A percentile compares a stretch with the other conserved stretches of the same genome.
Evolutionary conservation across 352 stramenopile species (phyloP).

Genomic region (Pythium aristosporum): DNA sequence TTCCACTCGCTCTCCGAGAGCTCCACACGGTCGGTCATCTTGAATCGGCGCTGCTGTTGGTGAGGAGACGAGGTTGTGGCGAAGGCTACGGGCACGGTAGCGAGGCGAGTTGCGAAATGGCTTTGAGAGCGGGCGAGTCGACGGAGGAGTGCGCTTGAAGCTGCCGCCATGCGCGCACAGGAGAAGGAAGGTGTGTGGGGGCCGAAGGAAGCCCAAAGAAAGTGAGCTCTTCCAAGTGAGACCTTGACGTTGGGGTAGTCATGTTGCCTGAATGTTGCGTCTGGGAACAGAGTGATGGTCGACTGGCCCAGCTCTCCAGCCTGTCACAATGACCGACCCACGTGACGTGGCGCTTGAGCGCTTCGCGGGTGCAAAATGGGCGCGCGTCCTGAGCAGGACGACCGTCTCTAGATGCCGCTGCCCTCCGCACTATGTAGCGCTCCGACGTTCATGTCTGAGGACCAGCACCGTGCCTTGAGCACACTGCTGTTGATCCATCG

Average conservation of each 20-base stretch:
- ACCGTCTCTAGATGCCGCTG: too few species aligned
- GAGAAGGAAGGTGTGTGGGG: neutral
- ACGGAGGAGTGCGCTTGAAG: conserved; percentile 23
- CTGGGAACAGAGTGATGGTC: conserved; percentile 1
- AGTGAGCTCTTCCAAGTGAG: conserved; percentile 8
- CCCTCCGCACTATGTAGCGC: too few species aligned
- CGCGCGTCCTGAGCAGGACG: neutral
- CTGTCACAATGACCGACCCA: neutral
- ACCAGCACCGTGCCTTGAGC: too few species aligned
- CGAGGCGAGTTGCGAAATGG: conserved; percentile 17
- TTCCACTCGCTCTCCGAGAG: conserved; percentile 85
- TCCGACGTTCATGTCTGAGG: too few species aligned
- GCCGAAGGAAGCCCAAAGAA: conserved; percentile 22
- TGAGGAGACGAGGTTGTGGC: neutral
- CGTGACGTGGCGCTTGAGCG: too few species aligned
- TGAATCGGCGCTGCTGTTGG: conserved; percentile 26
- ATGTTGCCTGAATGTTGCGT: conserved; percentile 24
- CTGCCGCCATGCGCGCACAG: conserved; percentile 14
- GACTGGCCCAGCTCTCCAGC: neutral
- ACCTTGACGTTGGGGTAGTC: neutral
- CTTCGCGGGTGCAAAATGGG: conserved; percentile 3
- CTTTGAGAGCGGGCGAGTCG: conserved; percentile 13
- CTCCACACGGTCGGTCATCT: conserved; percentile 51
- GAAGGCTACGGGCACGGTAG: neutral
- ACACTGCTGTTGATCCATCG: too few species aligned